These are phyloP conservation scores for Penicillium sp. DNA, from an alignment of 2,329 filamentous ascomycete genomes.

Conservation along the genomic window DNA sequence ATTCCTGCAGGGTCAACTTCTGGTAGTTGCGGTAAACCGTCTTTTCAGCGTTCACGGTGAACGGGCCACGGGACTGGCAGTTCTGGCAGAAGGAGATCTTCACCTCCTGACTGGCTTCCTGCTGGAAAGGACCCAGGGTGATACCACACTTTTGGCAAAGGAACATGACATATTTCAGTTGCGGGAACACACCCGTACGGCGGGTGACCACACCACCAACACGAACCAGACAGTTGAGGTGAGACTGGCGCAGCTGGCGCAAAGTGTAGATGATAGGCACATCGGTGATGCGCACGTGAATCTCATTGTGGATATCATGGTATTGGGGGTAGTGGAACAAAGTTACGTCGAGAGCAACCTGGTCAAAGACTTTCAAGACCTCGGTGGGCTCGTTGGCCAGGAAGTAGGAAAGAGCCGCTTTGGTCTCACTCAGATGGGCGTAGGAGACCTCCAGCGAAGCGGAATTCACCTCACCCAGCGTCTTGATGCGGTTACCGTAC, in stretches of 20 bases:
- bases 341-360: conserved; percentile 94
- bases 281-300: conserved; percentile 94
- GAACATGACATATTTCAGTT: conserved; percentile 98
- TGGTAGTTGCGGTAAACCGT: conserved; percentile 99
- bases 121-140: conserved; percentile 92
- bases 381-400: conserved; percentile 93
- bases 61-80: conserved; percentile 91
- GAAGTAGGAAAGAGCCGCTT: conserved; percentile 93
- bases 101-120: conserved; percentile 94
- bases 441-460: conserved; percentile 96
- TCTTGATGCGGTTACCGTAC: conserved; percentile 90
- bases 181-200: conserved; percentile 91
- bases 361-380: conserved; percentile 92
- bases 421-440: conserved; percentile 82
- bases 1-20: conserved; percentile 94
- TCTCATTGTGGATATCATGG: conserved; percentile 94
- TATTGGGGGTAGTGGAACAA: conserved; percentile 97
- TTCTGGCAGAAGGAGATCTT: conserved; percentile 95
- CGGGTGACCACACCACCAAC: conserved; percentile 95
- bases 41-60: conserved; percentile 93
- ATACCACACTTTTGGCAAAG: conserved; percentile 91
- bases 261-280: conserved; percentile 93
- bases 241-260: conserved; percentile 88
- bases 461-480: conserved; percentile 93
- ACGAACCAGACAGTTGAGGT: conserved; percentile 91